Evolutionary conservation across 2,329 filamentous ascomycete species (phyloP), one percentile per base, ranked within the genome.

Genomic region (Aciculosporium take): DNA sequence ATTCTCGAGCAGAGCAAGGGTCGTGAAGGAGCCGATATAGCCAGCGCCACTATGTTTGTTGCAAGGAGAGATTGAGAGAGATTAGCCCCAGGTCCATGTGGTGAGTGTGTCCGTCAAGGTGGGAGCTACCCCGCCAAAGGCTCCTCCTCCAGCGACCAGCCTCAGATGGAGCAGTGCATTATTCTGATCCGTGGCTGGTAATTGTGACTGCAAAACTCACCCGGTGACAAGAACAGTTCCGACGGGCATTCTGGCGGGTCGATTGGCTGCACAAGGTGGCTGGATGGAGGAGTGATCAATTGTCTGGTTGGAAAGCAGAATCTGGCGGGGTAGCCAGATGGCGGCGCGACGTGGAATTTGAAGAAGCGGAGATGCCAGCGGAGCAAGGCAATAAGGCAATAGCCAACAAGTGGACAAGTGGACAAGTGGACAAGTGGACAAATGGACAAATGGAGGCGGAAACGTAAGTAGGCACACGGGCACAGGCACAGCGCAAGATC

Each of bases 21-120:
- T 72, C 47, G 91, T 98, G 72, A 96, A 96, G 39, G 89, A 96
- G 61, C 91, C 91, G 65, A 98, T 98, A 73, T 98, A 98, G 69
- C 91, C 91, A 50, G 88, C 94, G 58, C 91, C 91, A 74, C 91
- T n/a, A n/a, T 95, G 60, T 45, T 35, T 36, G 32, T 37, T 18
- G 15, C 13, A 8, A 13, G 18, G 20, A 28, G 28, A n/a, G 6
- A 31, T 43, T 28, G 18, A 15, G 37, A 28, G 18, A 34, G 37
- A 46, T 57, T 45, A 56, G 53, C 46, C 23, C 15, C 30, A 20
- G 29, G 18, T 21, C 29, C 21, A 7, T 20, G 8, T 7, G 15
- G 21, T 20, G 21, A 13, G 9, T 3, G 34, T 12, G 13, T 15
- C 15, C 28, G n/a, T 34, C 24, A 24, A 35, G 28, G 17, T 39